These are phyloP conservation scores for Tilletia caries DNA, from an alignment of 1,284 basidiomycete genomes.

Conservation along the genomic window DNA sequence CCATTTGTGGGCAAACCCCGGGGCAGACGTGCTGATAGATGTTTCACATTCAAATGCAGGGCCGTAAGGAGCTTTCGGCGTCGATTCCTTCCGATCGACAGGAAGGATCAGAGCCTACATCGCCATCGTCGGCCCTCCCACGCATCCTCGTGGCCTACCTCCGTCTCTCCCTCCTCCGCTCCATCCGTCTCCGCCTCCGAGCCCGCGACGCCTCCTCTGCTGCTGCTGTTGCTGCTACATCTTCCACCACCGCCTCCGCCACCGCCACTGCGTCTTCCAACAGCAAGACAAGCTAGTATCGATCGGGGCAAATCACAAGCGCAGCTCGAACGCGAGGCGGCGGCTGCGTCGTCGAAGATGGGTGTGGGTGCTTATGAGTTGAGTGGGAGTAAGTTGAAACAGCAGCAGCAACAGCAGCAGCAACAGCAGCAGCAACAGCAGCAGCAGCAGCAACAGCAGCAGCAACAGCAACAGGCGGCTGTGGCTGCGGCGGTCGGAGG, in stretches of 20 bases:
- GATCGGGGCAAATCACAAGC: not conserved
- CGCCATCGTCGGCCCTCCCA: not conserved
- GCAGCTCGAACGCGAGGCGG: constrained; percentile 5
- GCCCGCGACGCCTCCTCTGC: not conserved
- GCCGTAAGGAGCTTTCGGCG: not conserved
- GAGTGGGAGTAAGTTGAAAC: not conserved
- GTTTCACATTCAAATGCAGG: not conserved
- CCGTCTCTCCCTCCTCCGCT: constrained; percentile 4
- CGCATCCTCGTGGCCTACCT: not conserved
- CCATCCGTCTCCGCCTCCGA: not conserved
- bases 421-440: not conserved
- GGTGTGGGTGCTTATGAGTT: constrained; percentile 5
- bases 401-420: not conserved
- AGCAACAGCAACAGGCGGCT: not conserved
- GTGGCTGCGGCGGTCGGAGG: not conserved
- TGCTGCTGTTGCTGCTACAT: not conserved
- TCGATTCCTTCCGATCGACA: not conserved
- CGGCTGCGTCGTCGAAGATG: not conserved
- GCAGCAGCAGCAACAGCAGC: not conserved
- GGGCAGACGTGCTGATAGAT: not conserved
- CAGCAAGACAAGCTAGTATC: not conserved
- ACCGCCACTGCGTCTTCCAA: not conserved
- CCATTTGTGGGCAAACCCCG: not conserved
- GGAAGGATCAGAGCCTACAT: not conserved
- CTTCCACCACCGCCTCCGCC: not conserved